Conservation (phyloP, 2,329 filamentous ascomycete species). For the Talaromyces sp. region DNA sequence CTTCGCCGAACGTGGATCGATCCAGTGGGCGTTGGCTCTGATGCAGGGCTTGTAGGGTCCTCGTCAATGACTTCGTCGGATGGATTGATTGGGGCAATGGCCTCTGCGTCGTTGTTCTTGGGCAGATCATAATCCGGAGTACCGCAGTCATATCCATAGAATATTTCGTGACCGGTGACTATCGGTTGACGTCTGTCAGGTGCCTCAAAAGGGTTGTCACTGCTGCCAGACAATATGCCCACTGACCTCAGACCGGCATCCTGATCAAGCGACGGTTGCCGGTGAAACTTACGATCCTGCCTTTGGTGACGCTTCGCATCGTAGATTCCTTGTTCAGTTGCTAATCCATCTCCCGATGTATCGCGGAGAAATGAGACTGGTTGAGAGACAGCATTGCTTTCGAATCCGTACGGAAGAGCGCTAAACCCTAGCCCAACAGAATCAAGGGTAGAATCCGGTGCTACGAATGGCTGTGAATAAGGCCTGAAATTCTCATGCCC, state of each 20-base stretch:
- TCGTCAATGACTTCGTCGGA: conserved; percentile 31
- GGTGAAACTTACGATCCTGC: background rate
- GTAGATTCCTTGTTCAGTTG: background rate
- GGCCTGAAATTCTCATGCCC: conserved; percentile 8
- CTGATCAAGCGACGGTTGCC: background rate
- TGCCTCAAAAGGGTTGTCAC: background rate
- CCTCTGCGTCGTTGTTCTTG: conserved; percentile 67
- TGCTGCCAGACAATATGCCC: background rate
- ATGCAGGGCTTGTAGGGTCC: conserved; percentile 2
- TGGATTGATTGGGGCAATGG: conserved; percentile 56
- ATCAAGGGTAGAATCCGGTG: background rate
- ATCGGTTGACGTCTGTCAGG: conserved; percentile 19
- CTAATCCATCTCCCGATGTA: conserved; percentile 37
- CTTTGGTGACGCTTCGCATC: conserved; percentile 12
- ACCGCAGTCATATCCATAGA: conserved; percentile 71
- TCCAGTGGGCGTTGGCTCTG: conserved; percentile 14
- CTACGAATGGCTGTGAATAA: conserved; percentile 2
- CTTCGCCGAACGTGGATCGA: conserved; percentile 25
- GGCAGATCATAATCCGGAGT: conserved; percentile 67
- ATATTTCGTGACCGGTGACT: conserved; percentile 31
- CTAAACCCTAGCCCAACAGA: conserved; percentile 20
- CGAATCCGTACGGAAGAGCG: conserved; percentile 33
- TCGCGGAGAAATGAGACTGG: conserved; percentile 39
- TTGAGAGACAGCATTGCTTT: conserved; percentile 33
- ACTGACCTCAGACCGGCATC: background rate